phyloP scores from a whole-genome alignment of 768 basidiomycete genomes.

The Mycena kentingensis region DNA sequence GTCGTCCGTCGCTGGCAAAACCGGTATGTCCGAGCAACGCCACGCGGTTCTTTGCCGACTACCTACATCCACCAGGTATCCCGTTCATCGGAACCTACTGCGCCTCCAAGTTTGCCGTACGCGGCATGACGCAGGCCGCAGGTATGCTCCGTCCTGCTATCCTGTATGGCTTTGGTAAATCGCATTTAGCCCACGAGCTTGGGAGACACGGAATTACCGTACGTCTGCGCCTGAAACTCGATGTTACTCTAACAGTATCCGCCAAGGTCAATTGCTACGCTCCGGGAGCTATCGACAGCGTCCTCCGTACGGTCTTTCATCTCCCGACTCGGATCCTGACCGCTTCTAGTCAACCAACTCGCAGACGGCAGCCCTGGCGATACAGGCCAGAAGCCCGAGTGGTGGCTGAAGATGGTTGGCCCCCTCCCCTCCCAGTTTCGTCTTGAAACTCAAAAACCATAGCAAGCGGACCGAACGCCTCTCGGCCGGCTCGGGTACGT shows the following conservation, averaged over 20 bases:
- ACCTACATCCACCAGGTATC: background rate
- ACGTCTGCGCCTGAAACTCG: constrained; percentile 8
- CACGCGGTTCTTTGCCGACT: background rate
- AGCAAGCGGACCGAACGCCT: no score
- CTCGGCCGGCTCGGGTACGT: no score
- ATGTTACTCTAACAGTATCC: no score
- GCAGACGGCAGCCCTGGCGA: no score
- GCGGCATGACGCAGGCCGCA: constrained; percentile 35
- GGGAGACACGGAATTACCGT: constrained; percentile 12
- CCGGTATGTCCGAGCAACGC: constrained; percentile 17
- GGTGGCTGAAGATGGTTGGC: no score
- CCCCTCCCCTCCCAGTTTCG: no score
- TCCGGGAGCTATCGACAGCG: no score
- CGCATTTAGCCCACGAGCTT: constrained; percentile 5
- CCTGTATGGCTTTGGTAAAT: background rate
- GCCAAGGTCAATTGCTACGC: background rate
- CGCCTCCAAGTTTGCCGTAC: constrained; percentile 37
- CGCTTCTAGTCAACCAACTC: no score
- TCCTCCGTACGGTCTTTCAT: no score
- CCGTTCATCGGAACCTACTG: constrained; percentile 22
- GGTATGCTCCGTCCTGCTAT: background rate
- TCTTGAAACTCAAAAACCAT: no score
- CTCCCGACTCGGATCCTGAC: no score
- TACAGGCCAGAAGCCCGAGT: no score
- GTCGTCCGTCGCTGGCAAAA: constrained; percentile 29